Base-by-base conservation (phyloP, 2,329 filamentous ascomycete species). In the Monosporascus ibericus region DNA sequence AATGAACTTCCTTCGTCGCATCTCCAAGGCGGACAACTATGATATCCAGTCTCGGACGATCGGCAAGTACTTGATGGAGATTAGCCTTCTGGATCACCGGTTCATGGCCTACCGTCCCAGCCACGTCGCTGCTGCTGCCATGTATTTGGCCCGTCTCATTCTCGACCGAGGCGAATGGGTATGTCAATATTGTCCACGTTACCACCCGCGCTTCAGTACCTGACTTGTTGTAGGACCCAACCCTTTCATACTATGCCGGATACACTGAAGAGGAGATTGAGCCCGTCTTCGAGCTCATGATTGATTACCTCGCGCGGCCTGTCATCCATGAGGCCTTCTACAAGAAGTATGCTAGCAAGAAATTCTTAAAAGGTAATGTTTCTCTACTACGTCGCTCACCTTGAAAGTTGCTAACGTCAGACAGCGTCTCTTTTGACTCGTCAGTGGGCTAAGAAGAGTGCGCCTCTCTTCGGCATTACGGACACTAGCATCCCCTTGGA, bases 271-370 rank as follows among this genome's bases (percentile, higher is more conserved):
- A 92, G 47, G 90, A 99, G 72, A 91, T 99, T 61, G 83, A 92
- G 69, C 92, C 92, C 11, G 89, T 97, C 40, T 90, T 96, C 66
- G 82, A 87, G 63, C 80, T 97, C 55, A 96, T 99, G 92, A 85
- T 99, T 56, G 92, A 99, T 71, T 99, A 99, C 69, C 86, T 99
- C 39, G 88, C 88, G 54, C 85, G 89, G 14, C 94, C 92, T 25
- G 88, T 96, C 50, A 82, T 86, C 44, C 94, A 99, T 67, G 92
- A 97, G 70, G 95, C 94, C 38, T 96, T 99, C 79, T 97, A 96
- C 81, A 96, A 95, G 82, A 99, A 99, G 74, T 99, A 99, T 70
- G 94, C 94, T 52, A 95, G 90, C 82, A 99, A 97, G 80, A 96
- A 96, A 75, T 99, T 97, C 75, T 76, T 97, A 64, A 99, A 99